Evolutionary conservation across 179 eudicot species (phyloP).

Genomic region (Camellia oleifera): DNA sequence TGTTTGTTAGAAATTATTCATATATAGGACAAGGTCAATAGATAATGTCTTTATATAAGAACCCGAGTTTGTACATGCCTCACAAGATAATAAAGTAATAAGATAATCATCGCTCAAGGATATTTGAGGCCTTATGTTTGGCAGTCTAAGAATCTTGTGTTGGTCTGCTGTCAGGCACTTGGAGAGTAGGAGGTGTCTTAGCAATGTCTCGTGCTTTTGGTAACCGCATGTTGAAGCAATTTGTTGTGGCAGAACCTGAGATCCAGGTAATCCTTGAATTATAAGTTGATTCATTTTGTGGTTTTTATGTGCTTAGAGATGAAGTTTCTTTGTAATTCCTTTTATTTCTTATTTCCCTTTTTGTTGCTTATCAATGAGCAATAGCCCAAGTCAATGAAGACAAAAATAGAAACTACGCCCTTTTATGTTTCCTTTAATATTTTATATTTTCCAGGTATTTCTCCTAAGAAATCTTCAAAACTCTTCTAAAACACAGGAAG

Average conservation of each 20-base stretch:
- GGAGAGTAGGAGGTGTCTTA: slow-evolving; percentile 98
- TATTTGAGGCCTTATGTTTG: background rate
- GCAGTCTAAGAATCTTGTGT: slow-evolving; percentile 4
- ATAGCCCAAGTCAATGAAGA: background rate
- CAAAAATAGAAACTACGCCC: background rate
- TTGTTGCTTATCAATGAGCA: too few relatives aligned
- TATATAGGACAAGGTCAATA: too few relatives aligned
- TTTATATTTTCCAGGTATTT: too few relatives aligned
- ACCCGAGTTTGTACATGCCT: too few relatives aligned
- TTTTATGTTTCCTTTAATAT: background rate
- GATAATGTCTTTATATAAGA: too few relatives aligned
- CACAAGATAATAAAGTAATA: too few relatives aligned
- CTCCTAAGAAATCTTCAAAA: too few relatives aligned
- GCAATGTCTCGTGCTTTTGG: slow-evolving; percentile 99
- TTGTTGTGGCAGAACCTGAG: slow-evolving; percentile 97
- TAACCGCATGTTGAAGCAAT: slow-evolving; percentile 96
- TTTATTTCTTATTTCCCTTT: background rate
- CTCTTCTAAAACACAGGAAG: too few relatives aligned
- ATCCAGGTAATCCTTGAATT: slow-evolving; percentile 61
- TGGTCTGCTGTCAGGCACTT: slow-evolving; percentile 65
- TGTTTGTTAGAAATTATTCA: background rate
- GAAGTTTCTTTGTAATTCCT: background rate
- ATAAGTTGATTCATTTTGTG: background rate
- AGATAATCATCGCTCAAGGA: background rate
- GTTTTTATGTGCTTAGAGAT: background rate